These are phyloP conservation scores for Tuber magnatum DNA, from an alignment of 495 filamentous ascomycete species.

Conservation along the genomic window DNA sequence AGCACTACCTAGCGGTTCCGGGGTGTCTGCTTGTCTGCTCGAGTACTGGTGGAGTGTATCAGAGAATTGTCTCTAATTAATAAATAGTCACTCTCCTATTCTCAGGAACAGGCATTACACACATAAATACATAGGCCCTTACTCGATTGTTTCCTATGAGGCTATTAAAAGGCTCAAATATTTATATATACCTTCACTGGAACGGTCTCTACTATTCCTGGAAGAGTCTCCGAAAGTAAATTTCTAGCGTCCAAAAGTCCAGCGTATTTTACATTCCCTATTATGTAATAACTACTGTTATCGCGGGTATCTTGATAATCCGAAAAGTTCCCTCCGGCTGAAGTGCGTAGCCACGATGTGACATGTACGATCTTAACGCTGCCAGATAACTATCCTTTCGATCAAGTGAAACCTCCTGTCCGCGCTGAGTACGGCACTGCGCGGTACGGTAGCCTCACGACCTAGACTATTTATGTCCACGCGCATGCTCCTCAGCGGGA, in stretches of 20 bases:
- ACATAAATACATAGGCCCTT: neutral
- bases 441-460: neutral
- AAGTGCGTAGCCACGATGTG: neutral
- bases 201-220: too few relatives aligned
- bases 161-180: neutral
- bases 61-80: neutral
- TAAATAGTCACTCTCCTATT: neutral
- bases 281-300: constrained; percentile 2
- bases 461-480: neutral
- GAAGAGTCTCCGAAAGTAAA: neutral
- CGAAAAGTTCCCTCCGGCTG: neutral
- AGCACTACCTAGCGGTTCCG: neutral
- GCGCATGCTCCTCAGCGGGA: constrained; percentile 1
- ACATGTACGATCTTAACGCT: neutral
- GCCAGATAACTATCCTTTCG: neutral
- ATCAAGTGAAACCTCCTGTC: neutral
- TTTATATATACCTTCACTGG: neutral
- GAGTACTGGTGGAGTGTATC: neutral
- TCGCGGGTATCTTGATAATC: neutral
- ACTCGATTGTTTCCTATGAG: neutral
- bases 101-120: neutral
- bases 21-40: neutral
- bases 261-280: neutral
- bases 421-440: neutral
- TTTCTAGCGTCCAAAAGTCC: neutral